A percentile compares a stretch with the other conserved stretches of the same genome.
Conservation (phyloP, 495 filamentous ascomycete species). For the Achaetomiella virescens region DNA sequence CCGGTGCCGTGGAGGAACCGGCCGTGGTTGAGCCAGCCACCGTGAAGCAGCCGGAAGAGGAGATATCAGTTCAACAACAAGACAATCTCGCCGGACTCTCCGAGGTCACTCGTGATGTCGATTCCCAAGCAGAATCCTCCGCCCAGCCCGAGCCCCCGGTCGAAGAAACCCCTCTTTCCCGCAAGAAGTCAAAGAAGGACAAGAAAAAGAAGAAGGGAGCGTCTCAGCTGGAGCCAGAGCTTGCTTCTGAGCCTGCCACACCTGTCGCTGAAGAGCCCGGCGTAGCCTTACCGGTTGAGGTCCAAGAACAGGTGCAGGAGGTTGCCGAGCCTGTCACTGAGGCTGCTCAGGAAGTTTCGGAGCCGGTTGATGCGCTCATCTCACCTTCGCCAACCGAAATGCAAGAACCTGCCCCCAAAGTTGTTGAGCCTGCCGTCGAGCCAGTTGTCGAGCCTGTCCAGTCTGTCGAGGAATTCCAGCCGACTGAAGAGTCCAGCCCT, state of each 20-base stretch:
- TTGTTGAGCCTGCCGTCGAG: too few species aligned
- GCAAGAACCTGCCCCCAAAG: too few species aligned
- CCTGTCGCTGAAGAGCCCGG: neutral
- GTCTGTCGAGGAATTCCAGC: too few species aligned
- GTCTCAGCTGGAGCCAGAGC: conserved; percentile 6
- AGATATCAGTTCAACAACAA: neutral
- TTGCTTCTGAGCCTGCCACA: conserved; percentile 11
- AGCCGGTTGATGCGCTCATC: neutral
- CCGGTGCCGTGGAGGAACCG: neutral
- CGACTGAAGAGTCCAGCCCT: too few species aligned
- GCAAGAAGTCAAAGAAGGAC: conserved; percentile 11
- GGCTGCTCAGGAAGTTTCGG: neutral
- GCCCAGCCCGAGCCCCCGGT: neutral
- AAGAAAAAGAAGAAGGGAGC: conserved; percentile 23
- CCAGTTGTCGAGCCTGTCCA: too few species aligned
- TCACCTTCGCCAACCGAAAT: too few species aligned
- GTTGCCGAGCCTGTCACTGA: neutral
- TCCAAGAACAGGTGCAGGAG: neutral
- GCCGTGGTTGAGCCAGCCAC: neutral
- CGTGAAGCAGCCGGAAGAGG: neutral
- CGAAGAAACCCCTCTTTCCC: neutral
- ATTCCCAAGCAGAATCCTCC: neutral
- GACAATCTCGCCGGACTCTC: neutral
- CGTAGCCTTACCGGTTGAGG: neutral
- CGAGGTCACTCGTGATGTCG: neutral